Percentiles rank a stretch among this genome's conserved stretches.
These are phyloP conservation scores for Taphrina betulina DNA, from an alignment of 1,139 yeast species.

Conservation along the genomic window DNA sequence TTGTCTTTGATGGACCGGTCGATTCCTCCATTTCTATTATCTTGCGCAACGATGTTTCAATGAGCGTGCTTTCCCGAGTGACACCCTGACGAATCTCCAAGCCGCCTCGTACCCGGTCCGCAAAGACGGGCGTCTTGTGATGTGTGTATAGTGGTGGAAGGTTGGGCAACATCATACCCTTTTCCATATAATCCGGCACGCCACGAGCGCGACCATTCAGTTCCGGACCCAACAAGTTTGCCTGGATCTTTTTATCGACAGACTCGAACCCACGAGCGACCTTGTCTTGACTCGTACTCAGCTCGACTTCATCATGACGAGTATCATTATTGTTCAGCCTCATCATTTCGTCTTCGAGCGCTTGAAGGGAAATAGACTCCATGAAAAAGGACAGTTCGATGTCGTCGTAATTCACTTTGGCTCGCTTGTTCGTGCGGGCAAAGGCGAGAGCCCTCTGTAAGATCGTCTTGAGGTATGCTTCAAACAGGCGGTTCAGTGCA, in stretches of 20 bases:
- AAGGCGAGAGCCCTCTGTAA: constrained; percentile 12
- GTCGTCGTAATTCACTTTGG: constrained; percentile 23
- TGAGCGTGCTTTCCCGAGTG: constrained; percentile 10
- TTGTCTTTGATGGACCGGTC: neutral
- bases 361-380: constrained; percentile 10
- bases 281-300: constrained; percentile 10
- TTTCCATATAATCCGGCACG: constrained; percentile 25
- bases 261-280: constrained; percentile 27
- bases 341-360: constrained; percentile 21
- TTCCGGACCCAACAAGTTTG: constrained; percentile 25
- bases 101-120: constrained; percentile 3
- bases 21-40: constrained; percentile 15
- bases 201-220: constrained; percentile 27
- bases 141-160: constrained; percentile 29
- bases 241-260: constrained; percentile 13
- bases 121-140: constrained; percentile 11
- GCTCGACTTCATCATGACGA: neutral
- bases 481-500: constrained; percentile 17
- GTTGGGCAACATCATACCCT: constrained; percentile 20
- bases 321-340: neutral
- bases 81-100: constrained; percentile 20
- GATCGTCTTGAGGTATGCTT: constrained; percentile 13
- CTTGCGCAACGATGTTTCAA: constrained; percentile 22
- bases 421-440: constrained; percentile 16
- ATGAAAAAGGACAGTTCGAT: constrained; percentile 21